Percentiles rank a stretch among this genome's conserved stretches.
Evolutionary conservation across 495 filamentous ascomycete species (phyloP).

Genomic region (Tuber indicum): DNA sequence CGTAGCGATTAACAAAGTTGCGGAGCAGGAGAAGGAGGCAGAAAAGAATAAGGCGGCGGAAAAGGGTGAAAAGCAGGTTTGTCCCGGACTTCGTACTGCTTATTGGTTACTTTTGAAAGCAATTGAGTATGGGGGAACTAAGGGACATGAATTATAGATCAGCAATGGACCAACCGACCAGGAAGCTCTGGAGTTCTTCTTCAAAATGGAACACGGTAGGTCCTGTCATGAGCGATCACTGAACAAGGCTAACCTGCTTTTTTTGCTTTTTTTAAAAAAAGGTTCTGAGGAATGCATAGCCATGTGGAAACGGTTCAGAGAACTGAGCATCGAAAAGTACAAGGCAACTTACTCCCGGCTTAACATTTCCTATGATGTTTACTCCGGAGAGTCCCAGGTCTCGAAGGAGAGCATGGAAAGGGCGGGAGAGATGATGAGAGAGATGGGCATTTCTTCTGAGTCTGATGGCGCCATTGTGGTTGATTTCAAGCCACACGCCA

Average conservation of each 20-base stretch:
- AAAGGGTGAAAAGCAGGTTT: conserved; percentile 48
- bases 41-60: conserved; percentile 48
- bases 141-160: conserved; percentile 39
- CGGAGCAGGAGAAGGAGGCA: conserved; percentile 53
- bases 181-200: conserved; percentile 72
- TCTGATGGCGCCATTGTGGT: conserved; percentile 85
- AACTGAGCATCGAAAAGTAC: conserved; percentile 81
- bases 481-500: conserved; percentile 71
- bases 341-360: conserved; percentile 72
- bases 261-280: background rate
- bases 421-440: conserved; percentile 58
- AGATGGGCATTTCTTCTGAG: conserved; percentile 66
- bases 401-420: conserved; percentile 71
- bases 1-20: conserved; percentile 56
- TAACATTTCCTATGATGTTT: conserved; percentile 90
- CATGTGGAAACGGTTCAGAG: conserved; percentile 80
- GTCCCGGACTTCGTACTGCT: conserved; percentile 9
- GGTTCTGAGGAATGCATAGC: conserved; percentile 63
- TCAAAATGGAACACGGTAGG: conserved; percentile 72
- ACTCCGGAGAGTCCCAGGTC: conserved; percentile 92
- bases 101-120: conserved; percentile 8
- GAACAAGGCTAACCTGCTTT: background rate
- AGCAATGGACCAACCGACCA: conserved; percentile 48
- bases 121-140: background rate
- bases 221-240: background rate